Conservation (phyloP, 179 eudicot species). For the Drosera spatulata region DNA sequence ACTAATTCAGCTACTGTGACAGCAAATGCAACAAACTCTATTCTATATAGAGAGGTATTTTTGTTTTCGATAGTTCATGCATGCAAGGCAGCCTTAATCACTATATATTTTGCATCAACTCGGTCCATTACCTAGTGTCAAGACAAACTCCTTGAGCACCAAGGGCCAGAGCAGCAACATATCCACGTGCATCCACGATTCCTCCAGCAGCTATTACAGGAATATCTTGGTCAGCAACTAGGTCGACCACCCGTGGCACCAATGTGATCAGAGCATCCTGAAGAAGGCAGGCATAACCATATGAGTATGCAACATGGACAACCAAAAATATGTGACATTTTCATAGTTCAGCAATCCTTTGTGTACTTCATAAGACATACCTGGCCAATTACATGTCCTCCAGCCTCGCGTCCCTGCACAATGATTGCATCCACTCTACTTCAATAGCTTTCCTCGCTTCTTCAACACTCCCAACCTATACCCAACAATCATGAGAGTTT, state of each 20-base stretch:
- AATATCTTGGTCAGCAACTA: constrained; percentile 46
- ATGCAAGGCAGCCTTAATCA: too few relatives aligned
- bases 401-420: constrained; percentile 89
- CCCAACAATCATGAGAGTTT: too few relatives aligned
- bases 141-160: constrained; percentile 83
- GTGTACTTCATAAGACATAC: constrained; percentile 13
- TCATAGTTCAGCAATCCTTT: too few relatives aligned
- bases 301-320: too few relatives aligned
- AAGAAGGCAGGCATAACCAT: neutral
- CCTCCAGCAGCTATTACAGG: constrained; percentile 96
- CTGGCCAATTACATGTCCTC: constrained; percentile 95
- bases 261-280: constrained; percentile 71
- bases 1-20: too few relatives aligned
- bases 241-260: constrained; percentile 70
- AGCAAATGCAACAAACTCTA: too few relatives aligned
- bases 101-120: neutral
- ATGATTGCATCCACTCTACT: constrained; percentile 78
- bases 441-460: constrained; percentile 53
- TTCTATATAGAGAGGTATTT: too few relatives aligned
- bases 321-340: too few relatives aligned
- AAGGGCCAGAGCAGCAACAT: constrained; percentile 85
- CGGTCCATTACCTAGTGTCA: constrained; percentile 65
- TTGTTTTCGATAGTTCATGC: too few relatives aligned
- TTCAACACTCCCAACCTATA: constrained; percentile 68
- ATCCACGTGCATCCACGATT: constrained; percentile 82